Percentiles rank a stretch among this genome's conserved stretches.
These are phyloP conservation scores for Corymbia citriodora DNA, from an alignment of 441 rosid genomes.

Conservation along the genomic window DNA sequence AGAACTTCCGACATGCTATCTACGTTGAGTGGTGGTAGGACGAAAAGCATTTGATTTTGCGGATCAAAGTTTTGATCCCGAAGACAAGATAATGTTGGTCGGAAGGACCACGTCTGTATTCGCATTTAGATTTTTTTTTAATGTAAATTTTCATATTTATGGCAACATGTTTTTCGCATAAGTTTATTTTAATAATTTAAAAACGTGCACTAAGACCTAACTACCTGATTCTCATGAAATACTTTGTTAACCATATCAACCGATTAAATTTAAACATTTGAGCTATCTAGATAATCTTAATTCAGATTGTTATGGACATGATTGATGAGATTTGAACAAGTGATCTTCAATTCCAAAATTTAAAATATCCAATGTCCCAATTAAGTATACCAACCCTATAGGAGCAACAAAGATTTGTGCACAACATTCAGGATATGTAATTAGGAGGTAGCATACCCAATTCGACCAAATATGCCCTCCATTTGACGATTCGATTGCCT, in stretches of 20 bases:
- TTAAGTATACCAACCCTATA: neutral
- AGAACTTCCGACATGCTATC: neutral
- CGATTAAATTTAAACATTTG: neutral
- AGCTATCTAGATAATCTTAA: rapidly evolving
- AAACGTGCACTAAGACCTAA: neutral
- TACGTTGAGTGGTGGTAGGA: neutral
- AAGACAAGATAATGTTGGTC: neutral
- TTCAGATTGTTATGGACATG: rapidly evolving
- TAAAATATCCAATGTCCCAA: rapidly evolving
- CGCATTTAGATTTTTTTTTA: neutral
- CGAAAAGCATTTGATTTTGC: neutral
- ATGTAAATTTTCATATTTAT: neutral
- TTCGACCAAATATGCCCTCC: rapidly evolving
- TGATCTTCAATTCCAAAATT: rapidly evolving
- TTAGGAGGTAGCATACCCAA: rapidly evolving
- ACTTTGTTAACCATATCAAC: rapidly evolving
- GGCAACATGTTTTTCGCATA: neutral
- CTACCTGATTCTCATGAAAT: neutral
- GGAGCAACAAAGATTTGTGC: neutral
- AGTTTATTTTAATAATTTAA: neutral
- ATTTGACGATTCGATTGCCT: neutral
- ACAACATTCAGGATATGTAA: rapidly evolving
- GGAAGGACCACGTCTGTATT: neutral
- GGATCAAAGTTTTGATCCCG: neutral
- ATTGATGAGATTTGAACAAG: neutral